Evolutionary conservation across 2,329 filamentous ascomycete genomes (phyloP), one percentile per base, ranked within the genome.

Genomic region (Pezicula carpinea): DNA sequence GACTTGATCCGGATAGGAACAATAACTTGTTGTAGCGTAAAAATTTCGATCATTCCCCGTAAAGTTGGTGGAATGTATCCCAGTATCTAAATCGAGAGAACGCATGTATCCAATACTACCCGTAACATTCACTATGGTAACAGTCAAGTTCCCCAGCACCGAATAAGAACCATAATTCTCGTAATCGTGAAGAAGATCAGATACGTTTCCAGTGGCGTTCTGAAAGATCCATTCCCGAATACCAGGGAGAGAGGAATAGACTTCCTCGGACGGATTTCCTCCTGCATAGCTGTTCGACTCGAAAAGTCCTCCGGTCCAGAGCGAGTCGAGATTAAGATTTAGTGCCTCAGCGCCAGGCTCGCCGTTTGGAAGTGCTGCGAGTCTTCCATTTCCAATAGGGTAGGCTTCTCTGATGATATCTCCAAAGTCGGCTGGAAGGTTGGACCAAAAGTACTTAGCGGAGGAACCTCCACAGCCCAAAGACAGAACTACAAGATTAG

Each of bases 241-340:
- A 0, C 63, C 67, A 1, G 66, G 61, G 0, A 77, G 50, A 23
- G 63, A 62, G 5, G 62, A 51, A 2, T 64, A 63, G 3, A 64
- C 62, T 0, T 66, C 54, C 2, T 56, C 53, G 1, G 50, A 50
- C 14, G 73, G 73, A 36, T 77, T 76, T 1, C 73, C 74, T 14
- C 74, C 73, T 0, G 60, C 66, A 53, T 77, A 76, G 46, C 62
- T 65, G 62, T 69, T 41, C 33, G 57, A 60, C 46, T 73, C 64
- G 47, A 77, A 77, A 0, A 73, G 73, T 0, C 74, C 74, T 3
- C 72, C 73, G 2, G 69, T 70, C 74, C 73, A 77, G 1, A 77
- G 53, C 2, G 65, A 71, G 47, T 78, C 74, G 15, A 74, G 53
- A 42, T 77, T 77, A 32, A 77, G 46, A 17, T 63, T 66, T 5